Conservation (phyloP, 352 stramenopile genomes). For the Achlya hypogyna region DNA sequence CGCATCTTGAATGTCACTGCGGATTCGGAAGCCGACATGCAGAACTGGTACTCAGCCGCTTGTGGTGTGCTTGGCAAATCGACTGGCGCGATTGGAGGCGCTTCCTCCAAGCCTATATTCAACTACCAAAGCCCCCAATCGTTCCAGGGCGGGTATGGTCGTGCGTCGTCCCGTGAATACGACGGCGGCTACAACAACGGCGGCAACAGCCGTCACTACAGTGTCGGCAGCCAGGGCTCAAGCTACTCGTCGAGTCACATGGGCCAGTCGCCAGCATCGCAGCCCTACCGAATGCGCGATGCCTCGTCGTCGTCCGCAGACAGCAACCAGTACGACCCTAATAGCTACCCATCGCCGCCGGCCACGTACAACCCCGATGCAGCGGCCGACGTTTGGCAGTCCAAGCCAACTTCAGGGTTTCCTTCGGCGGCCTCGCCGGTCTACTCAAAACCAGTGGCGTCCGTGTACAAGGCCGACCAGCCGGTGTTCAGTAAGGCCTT, state of each 20-base stretch:
- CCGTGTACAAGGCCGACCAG: not conserved
- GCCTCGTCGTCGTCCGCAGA: not conserved
- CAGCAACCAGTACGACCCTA: not conserved
- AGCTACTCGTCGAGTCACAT: not conserved
- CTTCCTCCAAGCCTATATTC: constrained; percentile 2
- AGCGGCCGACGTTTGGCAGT: not conserved
- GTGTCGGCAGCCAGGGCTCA: not conserved
- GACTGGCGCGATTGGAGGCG: constrained; percentile 11
- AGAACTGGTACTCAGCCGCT: constrained; percentile 54
- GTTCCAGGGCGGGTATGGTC: not conserved
- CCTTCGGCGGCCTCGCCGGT: not conserved
- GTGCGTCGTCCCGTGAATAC: not conserved
- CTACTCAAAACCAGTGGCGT: not conserved
- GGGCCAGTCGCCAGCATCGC: not conserved
- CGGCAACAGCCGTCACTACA: not conserved
- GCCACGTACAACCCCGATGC: not conserved
- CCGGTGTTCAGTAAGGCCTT: not conserved
- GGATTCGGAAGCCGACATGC: constrained; percentile 57
- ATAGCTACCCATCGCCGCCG: not conserved
- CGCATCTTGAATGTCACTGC: constrained; percentile 61
- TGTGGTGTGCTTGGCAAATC: constrained; percentile 20
- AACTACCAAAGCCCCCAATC: not conserved
- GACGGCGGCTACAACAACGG: not conserved
- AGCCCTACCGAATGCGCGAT: not conserved
- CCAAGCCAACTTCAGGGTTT: not conserved